phyloP scores from a whole-genome alignment of 805 yeast species.

The Candida insectalens region DNA sequence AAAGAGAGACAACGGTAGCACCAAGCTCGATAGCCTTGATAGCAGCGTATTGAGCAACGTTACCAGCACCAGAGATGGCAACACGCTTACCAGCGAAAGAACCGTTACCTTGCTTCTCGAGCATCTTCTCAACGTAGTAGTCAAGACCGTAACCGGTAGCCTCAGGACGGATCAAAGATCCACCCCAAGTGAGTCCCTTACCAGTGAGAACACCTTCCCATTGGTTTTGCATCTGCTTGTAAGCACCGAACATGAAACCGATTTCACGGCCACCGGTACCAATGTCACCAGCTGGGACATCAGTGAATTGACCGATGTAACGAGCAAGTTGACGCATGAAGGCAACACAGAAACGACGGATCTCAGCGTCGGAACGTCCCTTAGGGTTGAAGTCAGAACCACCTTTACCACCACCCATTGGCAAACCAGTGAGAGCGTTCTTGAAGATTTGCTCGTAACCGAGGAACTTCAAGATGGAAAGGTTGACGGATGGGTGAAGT shows the following conservation, averaged over 20 bases:
- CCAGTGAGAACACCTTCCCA: slow-evolving; percentile 98
- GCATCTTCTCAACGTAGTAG: slow-evolving; percentile 96
- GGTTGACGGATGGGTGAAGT: slow-evolving; percentile 94
- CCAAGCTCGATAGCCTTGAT: slow-evolving; percentile 95
- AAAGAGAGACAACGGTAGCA: slow-evolving; percentile 85
- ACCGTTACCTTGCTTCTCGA: slow-evolving; percentile 92
- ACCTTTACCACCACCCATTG: slow-evolving; percentile 99
- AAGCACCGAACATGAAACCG: slow-evolving; percentile 94
- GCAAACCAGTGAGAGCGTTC: slow-evolving; percentile 93
- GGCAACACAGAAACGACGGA: slow-evolving; percentile 92
- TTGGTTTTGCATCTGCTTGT: slow-evolving; percentile 81
- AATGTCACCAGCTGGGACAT: slow-evolving; percentile 99
- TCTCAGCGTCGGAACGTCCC: slow-evolving; percentile 86
- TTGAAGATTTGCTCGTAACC: slow-evolving; percentile 98
- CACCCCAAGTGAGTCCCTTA: slow-evolving; percentile 98
- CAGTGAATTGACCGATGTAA: slow-evolving; percentile 95
- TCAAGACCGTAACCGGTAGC: slow-evolving; percentile 98
- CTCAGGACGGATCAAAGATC: slow-evolving; percentile 97
- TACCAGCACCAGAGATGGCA: slow-evolving; percentile 96
- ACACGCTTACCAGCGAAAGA: slow-evolving; percentile 88
- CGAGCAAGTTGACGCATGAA: slow-evolving; percentile 94
- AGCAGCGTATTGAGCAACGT: slow-evolving; percentile 99
- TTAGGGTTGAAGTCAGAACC: slow-evolving; percentile 98
- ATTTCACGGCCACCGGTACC: slow-evolving; percentile 97
- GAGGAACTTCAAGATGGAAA: slow-evolving; percentile 88